phyloP scores from a whole-genome alignment of 2,329 filamentous ascomycete genomes.

The Colletotrichum phormii region DNA sequence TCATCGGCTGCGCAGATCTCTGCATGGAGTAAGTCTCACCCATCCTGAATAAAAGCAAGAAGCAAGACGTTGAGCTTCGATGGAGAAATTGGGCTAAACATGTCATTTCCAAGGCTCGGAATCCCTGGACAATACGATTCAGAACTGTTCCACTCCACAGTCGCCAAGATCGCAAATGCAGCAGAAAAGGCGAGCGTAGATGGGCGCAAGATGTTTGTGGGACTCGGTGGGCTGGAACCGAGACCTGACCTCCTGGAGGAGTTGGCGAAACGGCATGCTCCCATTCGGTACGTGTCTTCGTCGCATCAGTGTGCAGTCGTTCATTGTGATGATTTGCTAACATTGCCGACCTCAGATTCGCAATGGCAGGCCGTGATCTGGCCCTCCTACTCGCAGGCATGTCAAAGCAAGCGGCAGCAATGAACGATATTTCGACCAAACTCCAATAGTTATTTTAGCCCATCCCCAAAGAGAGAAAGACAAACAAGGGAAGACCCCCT shows the following conservation, averaged over 20 bases:
- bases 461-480: background rate
- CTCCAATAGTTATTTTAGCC: background rate
- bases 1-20: constrained; percentile 27
- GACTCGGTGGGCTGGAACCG: constrained; percentile 20
- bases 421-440: constrained; percentile 20
- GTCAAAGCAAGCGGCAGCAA: constrained; percentile 21
- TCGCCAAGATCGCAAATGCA: constrained; percentile 9
- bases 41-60: no score
- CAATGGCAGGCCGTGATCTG: constrained; percentile 24
- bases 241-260: constrained; percentile 21
- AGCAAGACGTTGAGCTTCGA: no score
- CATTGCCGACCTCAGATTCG: background rate
- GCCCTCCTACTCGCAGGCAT: constrained; percentile 13
- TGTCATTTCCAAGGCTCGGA: background rate
- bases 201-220: constrained; percentile 17
- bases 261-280: background rate
- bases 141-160: constrained; percentile 3
- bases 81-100: no score
- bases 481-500: background rate
- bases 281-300: constrained; percentile 1
- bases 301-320: background rate
- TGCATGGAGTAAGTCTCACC: constrained; percentile 15
- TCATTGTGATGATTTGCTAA: no score
- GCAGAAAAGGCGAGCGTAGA: constrained; percentile 22
- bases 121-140: constrained; percentile 22